Percentiles rank a stretch among this genome's conserved stretches.
These are phyloP conservation scores for Pinus taeda DNA, from an alignment of 75 land plant genomes.

Conservation along the genomic window DNA sequence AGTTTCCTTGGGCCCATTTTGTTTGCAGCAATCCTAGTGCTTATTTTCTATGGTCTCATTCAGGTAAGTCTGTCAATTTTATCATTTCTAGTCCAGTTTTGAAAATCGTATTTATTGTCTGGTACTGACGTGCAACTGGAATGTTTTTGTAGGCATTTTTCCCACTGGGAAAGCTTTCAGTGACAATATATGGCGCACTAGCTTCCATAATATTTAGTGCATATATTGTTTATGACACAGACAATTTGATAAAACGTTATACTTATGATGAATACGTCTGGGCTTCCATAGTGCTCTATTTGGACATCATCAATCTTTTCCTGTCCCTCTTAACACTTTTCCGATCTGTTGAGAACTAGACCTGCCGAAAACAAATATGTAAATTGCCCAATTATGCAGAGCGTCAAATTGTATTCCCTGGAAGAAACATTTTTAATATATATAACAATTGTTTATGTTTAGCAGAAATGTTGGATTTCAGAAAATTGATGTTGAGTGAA, in stretches of 20 bases:
- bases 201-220: constrained; percentile 75
- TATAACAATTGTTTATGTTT: no score
- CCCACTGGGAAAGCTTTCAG: constrained; percentile 67
- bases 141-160: constrained; percentile 46
- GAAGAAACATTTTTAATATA: no score
- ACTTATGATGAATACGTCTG: constrained; percentile 84
- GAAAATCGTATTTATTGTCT: background rate
- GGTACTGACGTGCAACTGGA: background rate
- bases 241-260: constrained; percentile 82
- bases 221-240: constrained; percentile 93
- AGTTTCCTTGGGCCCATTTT: constrained; percentile 46
- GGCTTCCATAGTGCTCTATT: constrained; percentile 81
- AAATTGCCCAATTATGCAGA: no score
- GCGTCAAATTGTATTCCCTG: no score
- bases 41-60: constrained; percentile 32
- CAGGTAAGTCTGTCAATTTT: constrained; percentile 26
- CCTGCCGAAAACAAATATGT: no score
- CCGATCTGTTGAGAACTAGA: constrained; percentile 31
- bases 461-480: no score
- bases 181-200: constrained; percentile 69
- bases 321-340: constrained; percentile 54
- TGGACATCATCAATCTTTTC: constrained; percentile 93
- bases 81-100: background rate
- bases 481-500: no score
- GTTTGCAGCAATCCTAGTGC: constrained; percentile 27